These are phyloP conservation scores for Hirschioporus abietinus DNA, from an alignment of 768 basidiomycete genomes.

Conservation along the genomic window DNA sequence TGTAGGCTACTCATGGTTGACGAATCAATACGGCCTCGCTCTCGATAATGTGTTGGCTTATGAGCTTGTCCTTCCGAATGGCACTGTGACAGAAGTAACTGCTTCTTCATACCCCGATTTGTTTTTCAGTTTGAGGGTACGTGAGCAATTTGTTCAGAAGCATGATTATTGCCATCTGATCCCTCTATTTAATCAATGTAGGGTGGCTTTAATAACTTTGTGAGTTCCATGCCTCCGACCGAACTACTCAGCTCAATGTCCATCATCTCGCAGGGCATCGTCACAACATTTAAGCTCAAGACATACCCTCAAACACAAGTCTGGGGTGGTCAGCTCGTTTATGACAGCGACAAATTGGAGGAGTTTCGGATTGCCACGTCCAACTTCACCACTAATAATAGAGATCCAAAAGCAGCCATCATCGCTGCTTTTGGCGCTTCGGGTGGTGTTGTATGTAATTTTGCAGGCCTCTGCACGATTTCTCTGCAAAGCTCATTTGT, in stretches of 20 bases:
- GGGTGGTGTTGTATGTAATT: conserved; percentile 28
- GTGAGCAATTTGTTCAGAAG: conserved; percentile 1
- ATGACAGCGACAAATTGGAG: conserved; percentile 16
- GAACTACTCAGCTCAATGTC: conserved; percentile 2
- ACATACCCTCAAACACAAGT: conserved; percentile 50
- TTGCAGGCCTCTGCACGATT: background rate
- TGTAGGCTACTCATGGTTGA: conserved; percentile 58
- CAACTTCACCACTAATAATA: conserved; percentile 35
- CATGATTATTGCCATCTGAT: background rate
- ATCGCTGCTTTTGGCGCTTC: conserved; percentile 40
- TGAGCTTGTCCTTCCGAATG: conserved; percentile 54
- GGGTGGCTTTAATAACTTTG: conserved; percentile 64
- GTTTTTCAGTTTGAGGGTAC: conserved; percentile 41
- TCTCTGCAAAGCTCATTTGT: background rate
- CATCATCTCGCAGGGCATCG: conserved; percentile 39
- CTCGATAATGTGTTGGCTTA: conserved; percentile 48
- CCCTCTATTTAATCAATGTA: conserved; percentile 17
- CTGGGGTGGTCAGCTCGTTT: conserved; percentile 51
- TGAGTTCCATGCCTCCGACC: no score
- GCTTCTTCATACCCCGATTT: conserved; percentile 29
- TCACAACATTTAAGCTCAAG: conserved; percentile 52
- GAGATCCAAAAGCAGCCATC: conserved; percentile 46
- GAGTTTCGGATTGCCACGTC: conserved; percentile 30
- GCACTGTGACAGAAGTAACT: conserved; percentile 33
- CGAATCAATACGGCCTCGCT: conserved; percentile 56